A percentile compares a stretch with the other conserved stretches of the same genome.
phyloP scores from a whole-genome alignment of 2,329 filamentous ascomycete species.

The Aspergillus fijiensis region DNA sequence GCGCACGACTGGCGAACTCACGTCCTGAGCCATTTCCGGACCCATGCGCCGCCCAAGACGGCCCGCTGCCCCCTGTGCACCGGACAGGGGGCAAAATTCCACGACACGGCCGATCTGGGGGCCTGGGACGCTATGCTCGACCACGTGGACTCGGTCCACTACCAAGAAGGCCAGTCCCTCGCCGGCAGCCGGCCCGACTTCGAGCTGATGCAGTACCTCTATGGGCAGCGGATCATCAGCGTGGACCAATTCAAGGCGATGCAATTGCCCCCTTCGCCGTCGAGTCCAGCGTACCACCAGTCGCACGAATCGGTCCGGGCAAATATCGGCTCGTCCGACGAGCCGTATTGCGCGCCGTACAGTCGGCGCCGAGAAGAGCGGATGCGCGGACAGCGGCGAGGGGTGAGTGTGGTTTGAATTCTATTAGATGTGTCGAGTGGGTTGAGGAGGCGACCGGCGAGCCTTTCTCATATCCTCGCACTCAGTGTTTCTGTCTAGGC shows the following conservation, averaged over 20 bases:
- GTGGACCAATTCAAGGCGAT: constrained; percentile 46
- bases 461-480: too few species aligned
- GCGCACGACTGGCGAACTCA: constrained; percentile 44
- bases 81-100: constrained; percentile 16
- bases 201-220: constrained; percentile 48
- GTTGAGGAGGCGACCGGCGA: too few species aligned
- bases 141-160: constrained; percentile 44
- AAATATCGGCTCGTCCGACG: constrained; percentile 40
- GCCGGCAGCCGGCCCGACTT: constrained; percentile 44
- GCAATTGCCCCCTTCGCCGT: constrained; percentile 41
- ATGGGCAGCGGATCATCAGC: constrained; percentile 42
- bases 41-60: constrained; percentile 39
- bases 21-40: constrained; percentile 47
- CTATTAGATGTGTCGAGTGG: too few species aligned
- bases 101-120: constrained; percentile 24
- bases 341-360: constrained; percentile 41
- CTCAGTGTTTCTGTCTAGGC: too few species aligned
- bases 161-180: constrained; percentile 42
- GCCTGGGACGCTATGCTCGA: constrained; percentile 46
- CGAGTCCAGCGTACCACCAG: constrained; percentile 38
- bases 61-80: constrained; percentile 48
- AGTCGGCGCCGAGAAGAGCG: constrained; percentile 42
- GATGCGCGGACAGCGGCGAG: constrained; percentile 35
- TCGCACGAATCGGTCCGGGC: constrained; percentile 37
- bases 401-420: constrained; percentile 34